These are phyloP conservation scores for Zygosaccharomyces bailii DNA, from an alignment of 805 yeast species.

Conservation along the genomic window DNA sequence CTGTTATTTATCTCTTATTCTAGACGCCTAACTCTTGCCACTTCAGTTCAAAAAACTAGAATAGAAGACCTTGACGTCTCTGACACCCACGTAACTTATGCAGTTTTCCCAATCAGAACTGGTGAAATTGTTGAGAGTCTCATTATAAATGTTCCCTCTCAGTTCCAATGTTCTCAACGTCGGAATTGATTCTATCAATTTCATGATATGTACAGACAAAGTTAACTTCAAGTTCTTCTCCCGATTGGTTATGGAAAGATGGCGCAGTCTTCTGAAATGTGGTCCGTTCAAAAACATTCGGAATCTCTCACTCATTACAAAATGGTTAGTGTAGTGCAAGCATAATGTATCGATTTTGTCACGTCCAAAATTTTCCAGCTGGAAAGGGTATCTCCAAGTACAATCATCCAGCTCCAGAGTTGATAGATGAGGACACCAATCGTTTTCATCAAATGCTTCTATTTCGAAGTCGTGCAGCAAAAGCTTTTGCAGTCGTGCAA, in stretches of 20 bases:
- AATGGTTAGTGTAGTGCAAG: conserved; percentile 33
- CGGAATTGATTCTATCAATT: conserved; percentile 35
- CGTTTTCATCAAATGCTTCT: conserved; percentile 41
- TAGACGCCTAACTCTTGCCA: background rate
- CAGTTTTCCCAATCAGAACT: conserved; percentile 29
- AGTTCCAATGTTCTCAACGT: conserved; percentile 30
- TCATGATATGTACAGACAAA: conserved; percentile 33
- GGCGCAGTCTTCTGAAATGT: conserved; percentile 25
- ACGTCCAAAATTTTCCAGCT: conserved; percentile 35
- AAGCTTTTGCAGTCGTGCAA: conserved; percentile 36
- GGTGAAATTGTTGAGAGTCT: conserved; percentile 33
- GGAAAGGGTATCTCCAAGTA: conserved; percentile 57
- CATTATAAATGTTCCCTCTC: conserved; percentile 36
- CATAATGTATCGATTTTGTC: conserved; percentile 24
- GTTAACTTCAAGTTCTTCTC: conserved; percentile 31
- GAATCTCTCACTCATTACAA: conserved; percentile 38
- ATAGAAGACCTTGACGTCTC: conserved; percentile 36
- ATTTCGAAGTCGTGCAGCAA: conserved; percentile 40
- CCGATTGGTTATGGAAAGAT: conserved; percentile 31
- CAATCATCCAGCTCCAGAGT: conserved; percentile 42
- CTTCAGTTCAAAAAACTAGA: conserved; percentile 31
- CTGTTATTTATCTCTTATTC: background rate
- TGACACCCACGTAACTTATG: conserved; percentile 28
- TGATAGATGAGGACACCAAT: conserved; percentile 23
- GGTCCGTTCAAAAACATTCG: conserved; percentile 32